Percentiles rank a stretch among this genome's conserved stretches.
phyloP scores from a whole-genome alignment of 116 monocot species.

The Trichopus zeylanicus region DNA sequence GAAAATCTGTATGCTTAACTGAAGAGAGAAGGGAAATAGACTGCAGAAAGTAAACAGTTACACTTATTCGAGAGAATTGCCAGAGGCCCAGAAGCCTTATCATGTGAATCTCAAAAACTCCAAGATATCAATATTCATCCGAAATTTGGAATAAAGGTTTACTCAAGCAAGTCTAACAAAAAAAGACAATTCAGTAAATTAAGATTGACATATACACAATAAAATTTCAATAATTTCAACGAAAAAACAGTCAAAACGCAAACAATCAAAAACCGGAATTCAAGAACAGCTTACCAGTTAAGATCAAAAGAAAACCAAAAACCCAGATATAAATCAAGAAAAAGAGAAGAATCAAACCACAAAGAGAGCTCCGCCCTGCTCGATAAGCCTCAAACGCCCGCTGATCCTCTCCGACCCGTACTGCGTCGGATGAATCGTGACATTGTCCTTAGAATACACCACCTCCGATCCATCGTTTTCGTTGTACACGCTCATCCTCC shows the following conservation, averaged over 20 bases:
- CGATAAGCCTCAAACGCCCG: conserved; percentile 54
- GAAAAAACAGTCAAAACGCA: background rate
- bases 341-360: conserved; percentile 23
- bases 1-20: no score
- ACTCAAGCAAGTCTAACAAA: no score
- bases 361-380: conserved; percentile 42
- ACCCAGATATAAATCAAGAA: background rate
- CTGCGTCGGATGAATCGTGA: conserved; percentile 76
- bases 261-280: background rate
- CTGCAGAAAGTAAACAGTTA: no score
- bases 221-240: no score
- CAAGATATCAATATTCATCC: no score
- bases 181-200: background rate
- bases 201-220: background rate
- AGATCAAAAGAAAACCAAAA: background rate
- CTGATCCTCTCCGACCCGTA: conserved; percentile 55
- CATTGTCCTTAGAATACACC: conserved; percentile 65
- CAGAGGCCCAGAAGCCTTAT: no score
- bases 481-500: conserved; percentile 10
- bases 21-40: no score
- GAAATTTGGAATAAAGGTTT: no score
- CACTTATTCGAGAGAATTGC: no score
- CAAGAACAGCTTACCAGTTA: background rate
- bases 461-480: conserved; percentile 34
- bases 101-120: no score